phyloP scores from a whole-genome alignment of 106 monocot species.

The Phalaenopsis equestris region DNA sequence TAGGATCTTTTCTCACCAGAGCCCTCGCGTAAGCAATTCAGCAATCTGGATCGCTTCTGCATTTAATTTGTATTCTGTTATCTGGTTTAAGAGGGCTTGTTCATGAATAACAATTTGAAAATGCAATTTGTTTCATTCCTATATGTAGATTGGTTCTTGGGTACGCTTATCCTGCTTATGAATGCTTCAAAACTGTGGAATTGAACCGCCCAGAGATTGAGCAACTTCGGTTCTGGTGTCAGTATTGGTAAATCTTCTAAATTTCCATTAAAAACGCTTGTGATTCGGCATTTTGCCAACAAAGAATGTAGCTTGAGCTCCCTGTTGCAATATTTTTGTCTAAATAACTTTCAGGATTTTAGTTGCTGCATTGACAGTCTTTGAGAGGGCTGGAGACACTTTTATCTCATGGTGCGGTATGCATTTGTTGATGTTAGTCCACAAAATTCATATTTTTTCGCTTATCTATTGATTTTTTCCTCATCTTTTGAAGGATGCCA shows the following conservation, averaged over 20 bases:
- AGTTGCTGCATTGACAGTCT: constrained; percentile 59
- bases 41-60: not conserved
- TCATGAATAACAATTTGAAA: not conserved
- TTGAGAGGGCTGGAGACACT: constrained; percentile 70
- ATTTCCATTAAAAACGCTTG: not conserved
- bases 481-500: constrained; percentile 55
- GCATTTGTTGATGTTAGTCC: not conserved
- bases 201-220: constrained; percentile 62
- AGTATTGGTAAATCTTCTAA: constrained; percentile 40
- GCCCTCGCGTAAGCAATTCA: constrained; percentile 25
- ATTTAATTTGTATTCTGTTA: not conserved
- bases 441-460: not conserved
- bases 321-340: not conserved
- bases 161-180: constrained; percentile 67
- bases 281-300: not conserved
- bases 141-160: constrained; percentile 51
- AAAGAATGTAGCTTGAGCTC: not conserved
- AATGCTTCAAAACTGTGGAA: constrained; percentile 70
- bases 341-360: constrained; percentile 49
- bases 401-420: constrained; percentile 68
- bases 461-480: not conserved
- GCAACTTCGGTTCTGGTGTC: constrained; percentile 62
- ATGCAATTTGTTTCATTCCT: not conserved
- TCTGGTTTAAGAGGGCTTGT: not conserved
- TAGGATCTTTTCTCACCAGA: constrained; percentile 37